These are phyloP conservation scores for Solanum paucissectum DNA, from an alignment of 257 asterid genomes.

Conservation along the genomic window DNA sequence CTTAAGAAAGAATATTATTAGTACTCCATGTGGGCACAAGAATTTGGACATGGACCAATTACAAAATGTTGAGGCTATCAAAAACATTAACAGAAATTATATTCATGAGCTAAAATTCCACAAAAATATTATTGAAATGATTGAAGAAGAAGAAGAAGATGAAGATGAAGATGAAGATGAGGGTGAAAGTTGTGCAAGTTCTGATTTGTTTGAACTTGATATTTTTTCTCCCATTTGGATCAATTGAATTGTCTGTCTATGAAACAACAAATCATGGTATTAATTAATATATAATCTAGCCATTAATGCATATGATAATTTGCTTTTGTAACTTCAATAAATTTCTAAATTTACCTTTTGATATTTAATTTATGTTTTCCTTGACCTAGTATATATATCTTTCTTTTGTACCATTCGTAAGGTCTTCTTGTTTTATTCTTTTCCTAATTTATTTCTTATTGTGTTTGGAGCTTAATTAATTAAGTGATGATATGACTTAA, in stretches of 20 bases:
- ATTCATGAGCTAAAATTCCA: background rate
- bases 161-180: constrained; percentile 35
- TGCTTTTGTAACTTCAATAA: constrained; percentile 23
- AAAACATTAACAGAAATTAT: background rate
- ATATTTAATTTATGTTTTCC: background rate
- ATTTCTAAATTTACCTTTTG: background rate
- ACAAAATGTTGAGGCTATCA: background rate
- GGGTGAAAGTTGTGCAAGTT: constrained; percentile 62
- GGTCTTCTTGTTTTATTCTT: background rate
- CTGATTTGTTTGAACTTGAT: constrained; percentile 74
- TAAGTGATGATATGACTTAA: too few species aligned
- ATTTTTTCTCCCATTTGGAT: constrained; percentile 53
- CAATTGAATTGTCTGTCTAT: constrained; percentile 59
- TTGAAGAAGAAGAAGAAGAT: background rate
- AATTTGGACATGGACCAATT: background rate
- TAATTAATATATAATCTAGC: background rate
- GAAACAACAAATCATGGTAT: constrained; percentile 48
- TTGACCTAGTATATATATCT: background rate
- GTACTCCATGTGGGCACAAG: constrained; percentile 17
- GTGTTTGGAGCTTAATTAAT: background rate
- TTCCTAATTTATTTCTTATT: background rate
- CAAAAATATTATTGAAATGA: background rate
- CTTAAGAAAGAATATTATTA: constrained; percentile 22
- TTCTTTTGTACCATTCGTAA: background rate
- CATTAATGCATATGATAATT: background rate